Base-by-base conservation (phyloP, 257 asterid genomes). In the Solanum boliviense region DNA sequence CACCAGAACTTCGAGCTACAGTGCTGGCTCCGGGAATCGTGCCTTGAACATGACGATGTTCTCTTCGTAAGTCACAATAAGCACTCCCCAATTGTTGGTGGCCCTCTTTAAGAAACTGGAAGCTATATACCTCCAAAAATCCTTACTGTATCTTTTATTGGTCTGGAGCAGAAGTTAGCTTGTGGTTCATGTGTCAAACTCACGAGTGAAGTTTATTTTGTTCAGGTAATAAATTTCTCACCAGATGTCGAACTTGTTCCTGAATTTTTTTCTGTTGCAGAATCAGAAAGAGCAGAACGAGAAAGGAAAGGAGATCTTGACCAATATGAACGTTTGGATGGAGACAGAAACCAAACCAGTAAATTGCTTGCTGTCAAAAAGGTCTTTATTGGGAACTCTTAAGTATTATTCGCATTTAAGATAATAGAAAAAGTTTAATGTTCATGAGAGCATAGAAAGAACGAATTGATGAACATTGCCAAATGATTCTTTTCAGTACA, bases 301-400 rank as follows among this genome's bases (percentile, higher is more conserved):
- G 98, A 93, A 92, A 95, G 99, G 89, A 97, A 97, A 93, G 99
- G 99, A 86, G 99, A 97, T 91, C 99, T 97, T 86, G 99, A 97
- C 92, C 98, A 91, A 86, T 95, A 94, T 92, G 99, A 97, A 90
- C 98, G 99, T 83, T 72, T 95, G 89, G 98, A 95, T 89, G 99
- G 99, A 87, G 99, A 97, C 88, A 93, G 99, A 91, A 95, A 97
- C 86, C 93, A 90, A 88, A 91, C 96, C 85, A 93, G 92, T 88
- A 94, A 90, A 92, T 91, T 87, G 71, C 96, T 95, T 87, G 99
- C 99, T 86, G 96, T 97, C 73, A 97, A 97, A 92, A 97, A 96
- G 97, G 99, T 96, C 91, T 35, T 20, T 87, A 23, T 12, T 62
- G 35, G 86, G 52, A 62, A 29, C 81, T 86, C 67, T 79, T 23